phyloP scores from a whole-genome alignment of 768 basidiomycete species.

The Pisolithus tinctorius region DNA sequence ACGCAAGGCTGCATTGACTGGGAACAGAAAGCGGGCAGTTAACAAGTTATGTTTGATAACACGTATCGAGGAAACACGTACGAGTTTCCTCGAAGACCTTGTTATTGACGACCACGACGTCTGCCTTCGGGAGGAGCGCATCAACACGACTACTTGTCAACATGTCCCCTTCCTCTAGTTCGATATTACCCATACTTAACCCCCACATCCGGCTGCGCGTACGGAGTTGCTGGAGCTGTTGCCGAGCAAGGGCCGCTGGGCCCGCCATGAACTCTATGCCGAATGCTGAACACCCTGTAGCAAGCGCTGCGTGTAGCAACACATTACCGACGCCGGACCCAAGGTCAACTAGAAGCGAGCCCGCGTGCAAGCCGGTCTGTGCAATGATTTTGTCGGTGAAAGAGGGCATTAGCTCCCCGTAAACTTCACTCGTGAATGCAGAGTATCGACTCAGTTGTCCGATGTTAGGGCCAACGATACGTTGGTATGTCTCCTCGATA shows the following conservation, averaged over 20 bases:
- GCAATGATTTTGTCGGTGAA: constrained; percentile 52
- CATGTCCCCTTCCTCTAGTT: constrained; percentile 85
- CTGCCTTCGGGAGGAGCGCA: constrained; percentile 69
- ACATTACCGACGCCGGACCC: constrained; percentile 87
- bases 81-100: constrained; percentile 72
- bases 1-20: constrained; percentile 83
- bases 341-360: constrained; percentile 71
- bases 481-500: constrained; percentile 90
- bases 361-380: constrained; percentile 43
- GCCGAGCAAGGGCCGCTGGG: constrained; percentile 73
- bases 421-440: constrained; percentile 79
- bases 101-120: constrained; percentile 89
- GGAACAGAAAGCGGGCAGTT: constrained; percentile 1
- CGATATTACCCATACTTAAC: constrained; percentile 63
- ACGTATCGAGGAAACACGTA: constrained; percentile 34
- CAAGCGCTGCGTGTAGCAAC: constrained; percentile 72
- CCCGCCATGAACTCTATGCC: constrained; percentile 76
- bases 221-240: constrained; percentile 68
- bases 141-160: constrained; percentile 61
- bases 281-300: constrained; percentile 70
- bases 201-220: constrained; percentile 91
- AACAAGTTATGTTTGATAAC: background rate
- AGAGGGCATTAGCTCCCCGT: constrained; percentile 83
- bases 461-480: constrained; percentile 88
- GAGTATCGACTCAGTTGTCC: constrained; percentile 72